Percentiles rank a stretch among this genome's conserved stretches.
phyloP scores from a whole-genome alignment of 139 green algal species.

The Pycnococcus provasolii region DNA sequence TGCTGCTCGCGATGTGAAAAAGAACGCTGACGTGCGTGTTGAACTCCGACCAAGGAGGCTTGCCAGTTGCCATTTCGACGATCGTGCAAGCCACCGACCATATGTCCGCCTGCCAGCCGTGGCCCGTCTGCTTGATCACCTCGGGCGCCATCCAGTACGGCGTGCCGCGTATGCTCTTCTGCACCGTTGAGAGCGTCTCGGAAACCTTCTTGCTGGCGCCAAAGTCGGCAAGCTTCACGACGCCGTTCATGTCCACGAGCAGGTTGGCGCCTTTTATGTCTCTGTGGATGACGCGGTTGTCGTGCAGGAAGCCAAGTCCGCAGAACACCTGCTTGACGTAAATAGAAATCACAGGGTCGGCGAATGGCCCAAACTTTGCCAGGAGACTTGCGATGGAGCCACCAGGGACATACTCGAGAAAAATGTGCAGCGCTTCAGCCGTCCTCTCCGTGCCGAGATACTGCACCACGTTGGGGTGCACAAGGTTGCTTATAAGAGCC shows the following conservation, averaged over 20 bases:
- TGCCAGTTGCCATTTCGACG: conserved; percentile 91
- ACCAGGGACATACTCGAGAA: conserved; percentile 90
- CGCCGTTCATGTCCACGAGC: conserved; percentile 72
- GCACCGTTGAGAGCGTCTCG: conserved; percentile 40
- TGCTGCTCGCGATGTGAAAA: conserved; percentile 78
- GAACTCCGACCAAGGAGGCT: conserved; percentile 65
- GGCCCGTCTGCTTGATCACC: conserved; percentile 68
- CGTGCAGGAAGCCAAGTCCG: conserved; percentile 86
- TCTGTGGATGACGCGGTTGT: conserved; percentile 74
- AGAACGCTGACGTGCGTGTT: conserved; percentile 56
- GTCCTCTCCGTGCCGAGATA: conserved; percentile 69
- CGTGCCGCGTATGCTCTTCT: conserved; percentile 82
- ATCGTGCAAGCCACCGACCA: conserved; percentile 91
- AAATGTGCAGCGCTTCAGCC: conserved; percentile 60
- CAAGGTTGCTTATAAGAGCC: conserved; percentile 56
- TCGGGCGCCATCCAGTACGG: conserved; percentile 98
- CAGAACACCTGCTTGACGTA: conserved; percentile 64
- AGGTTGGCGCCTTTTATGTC: conserved; percentile 97
- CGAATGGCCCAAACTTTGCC: conserved; percentile 53
- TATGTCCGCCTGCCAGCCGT: conserved; percentile 71
- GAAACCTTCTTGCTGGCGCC: conserved; percentile 67
- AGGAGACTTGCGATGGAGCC: conserved; percentile 84
- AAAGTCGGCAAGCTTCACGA: conserved; percentile 93
- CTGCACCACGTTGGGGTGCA: conserved; percentile 85
- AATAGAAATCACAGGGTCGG: conserved; percentile 42